A percentile compares a stretch with the other conserved stretches of the same genome.
These are phyloP conservation scores for Selenicereus undatus DNA, from an alignment of 148 eudicot genomes.

Conservation along the genomic window DNA sequence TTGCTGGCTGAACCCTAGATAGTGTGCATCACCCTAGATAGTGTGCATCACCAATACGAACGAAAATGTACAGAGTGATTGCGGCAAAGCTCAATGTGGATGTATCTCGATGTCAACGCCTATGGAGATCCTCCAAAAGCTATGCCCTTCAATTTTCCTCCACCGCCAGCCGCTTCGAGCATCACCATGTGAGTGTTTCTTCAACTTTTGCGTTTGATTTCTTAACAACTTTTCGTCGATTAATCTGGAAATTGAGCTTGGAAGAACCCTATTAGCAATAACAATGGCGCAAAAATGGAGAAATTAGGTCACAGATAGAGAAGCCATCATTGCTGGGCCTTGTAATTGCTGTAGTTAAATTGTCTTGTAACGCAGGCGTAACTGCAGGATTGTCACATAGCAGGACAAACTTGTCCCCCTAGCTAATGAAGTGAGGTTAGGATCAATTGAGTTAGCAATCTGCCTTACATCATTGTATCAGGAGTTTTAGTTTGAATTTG, in stretches of 20 bases:
- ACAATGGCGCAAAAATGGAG: background rate
- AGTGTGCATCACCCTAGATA: no score
- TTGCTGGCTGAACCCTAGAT: background rate
- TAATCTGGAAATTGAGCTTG: background rate
- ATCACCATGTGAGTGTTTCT: conserved; percentile 27
- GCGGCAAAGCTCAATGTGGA: conserved; percentile 18
- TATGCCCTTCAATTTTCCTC: background rate
- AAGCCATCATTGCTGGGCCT: background rate
- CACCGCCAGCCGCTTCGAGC: background rate
- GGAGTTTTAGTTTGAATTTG: no score
- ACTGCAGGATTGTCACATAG: no score
- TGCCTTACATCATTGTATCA: no score
- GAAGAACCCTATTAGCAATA: background rate
- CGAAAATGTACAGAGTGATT: conserved; percentile 25
- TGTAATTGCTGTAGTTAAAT: background rate
- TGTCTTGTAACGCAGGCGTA: no score
- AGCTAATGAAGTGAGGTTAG: no score
- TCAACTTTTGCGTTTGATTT: background rate
- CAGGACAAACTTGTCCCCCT: no score
- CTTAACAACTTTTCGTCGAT: no score
- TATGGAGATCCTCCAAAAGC: conserved; percentile 23
- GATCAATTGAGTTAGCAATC: no score
- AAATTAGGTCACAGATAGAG: background rate
- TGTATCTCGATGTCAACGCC: conserved; percentile 8
- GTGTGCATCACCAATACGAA: background rate